These are phyloP conservation scores for Neonectria coccinea DNA, from an alignment of 2,329 filamentous ascomycete species.

Conservation along the genomic window DNA sequence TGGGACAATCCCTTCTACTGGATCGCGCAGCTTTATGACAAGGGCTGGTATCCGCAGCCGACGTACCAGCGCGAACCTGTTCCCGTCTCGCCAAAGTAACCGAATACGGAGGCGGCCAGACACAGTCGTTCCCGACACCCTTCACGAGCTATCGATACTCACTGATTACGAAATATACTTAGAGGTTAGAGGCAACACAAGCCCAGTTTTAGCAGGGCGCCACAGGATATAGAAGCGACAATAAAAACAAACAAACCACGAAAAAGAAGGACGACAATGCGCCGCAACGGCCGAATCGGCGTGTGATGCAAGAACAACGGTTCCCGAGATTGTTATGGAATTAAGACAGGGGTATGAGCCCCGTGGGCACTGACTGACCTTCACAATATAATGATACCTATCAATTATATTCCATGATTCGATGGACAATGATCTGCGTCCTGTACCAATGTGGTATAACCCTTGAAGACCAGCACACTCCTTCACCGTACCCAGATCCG, in stretches of 20 bases:
- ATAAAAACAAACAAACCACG: background rate
- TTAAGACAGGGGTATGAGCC: background rate
- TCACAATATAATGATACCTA: background rate
- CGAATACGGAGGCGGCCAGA: background rate
- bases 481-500: background rate
- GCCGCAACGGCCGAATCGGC: background rate
- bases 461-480: background rate
- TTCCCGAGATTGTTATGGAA: background rate
- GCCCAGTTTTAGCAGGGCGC: background rate
- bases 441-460: background rate
- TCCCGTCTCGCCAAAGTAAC: slow-evolving; percentile 1
- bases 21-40: slow-evolving; percentile 60
- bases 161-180: background rate
- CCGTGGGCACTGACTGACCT: background rate
- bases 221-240: background rate
- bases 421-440: background rate
- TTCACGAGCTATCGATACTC: background rate
- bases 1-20: slow-evolving; percentile 60
- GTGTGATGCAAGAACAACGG: background rate
- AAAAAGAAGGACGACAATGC: background rate
- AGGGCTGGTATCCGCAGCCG: slow-evolving; percentile 52
- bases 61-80: slow-evolving; percentile 46
- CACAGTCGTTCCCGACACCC: background rate
- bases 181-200: background rate
- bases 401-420: background rate